Conservation (phyloP, 495 filamentous ascomycete genomes). For the Aspergillus baeticus region DNA sequence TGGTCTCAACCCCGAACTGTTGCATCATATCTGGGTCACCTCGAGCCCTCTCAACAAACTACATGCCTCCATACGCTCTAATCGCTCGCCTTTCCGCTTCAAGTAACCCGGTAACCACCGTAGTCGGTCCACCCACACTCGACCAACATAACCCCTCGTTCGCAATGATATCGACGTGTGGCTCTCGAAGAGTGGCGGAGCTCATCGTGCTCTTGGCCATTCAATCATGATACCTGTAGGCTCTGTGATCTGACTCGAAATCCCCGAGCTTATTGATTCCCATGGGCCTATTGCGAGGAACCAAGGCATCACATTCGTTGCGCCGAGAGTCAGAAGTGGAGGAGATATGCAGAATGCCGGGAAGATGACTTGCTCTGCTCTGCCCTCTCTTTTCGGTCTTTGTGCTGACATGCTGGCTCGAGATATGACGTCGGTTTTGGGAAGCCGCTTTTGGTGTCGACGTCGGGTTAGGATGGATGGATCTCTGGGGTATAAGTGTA, state of each 20-base stretch:
- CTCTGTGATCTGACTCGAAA: conserved; percentile 1
- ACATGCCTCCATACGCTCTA: neutral
- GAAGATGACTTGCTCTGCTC: too few relatives aligned
- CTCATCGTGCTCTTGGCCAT: neutral
- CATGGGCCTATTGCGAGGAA: conserved; percentile 2
- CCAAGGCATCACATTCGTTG: neutral
- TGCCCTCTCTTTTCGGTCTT: too few relatives aligned
- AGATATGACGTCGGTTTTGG: neutral
- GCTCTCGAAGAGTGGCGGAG: neutral
- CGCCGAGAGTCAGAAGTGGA: neutral
- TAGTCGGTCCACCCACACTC: neutral
- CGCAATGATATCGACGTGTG: neutral
- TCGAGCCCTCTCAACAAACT: neutral
- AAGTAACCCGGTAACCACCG: neutral
- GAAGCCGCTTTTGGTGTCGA: neutral
- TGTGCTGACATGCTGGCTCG: neutral
- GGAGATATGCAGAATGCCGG: neutral
- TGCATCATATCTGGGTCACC: neutral
- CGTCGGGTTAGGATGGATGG: neutral
- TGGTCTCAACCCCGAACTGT: neutral
- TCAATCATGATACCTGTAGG: neutral
- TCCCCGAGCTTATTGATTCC: neutral
- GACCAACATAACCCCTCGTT: too few relatives aligned
- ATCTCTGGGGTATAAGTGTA: neutral
- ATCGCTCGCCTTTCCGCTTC: neutral